Percentiles rank a stretch among this genome's conserved stretches.
These are phyloP conservation scores for Pyrus bretschneideri DNA, from an alignment of 306 rosid species.

Conservation along the genomic window DNA sequence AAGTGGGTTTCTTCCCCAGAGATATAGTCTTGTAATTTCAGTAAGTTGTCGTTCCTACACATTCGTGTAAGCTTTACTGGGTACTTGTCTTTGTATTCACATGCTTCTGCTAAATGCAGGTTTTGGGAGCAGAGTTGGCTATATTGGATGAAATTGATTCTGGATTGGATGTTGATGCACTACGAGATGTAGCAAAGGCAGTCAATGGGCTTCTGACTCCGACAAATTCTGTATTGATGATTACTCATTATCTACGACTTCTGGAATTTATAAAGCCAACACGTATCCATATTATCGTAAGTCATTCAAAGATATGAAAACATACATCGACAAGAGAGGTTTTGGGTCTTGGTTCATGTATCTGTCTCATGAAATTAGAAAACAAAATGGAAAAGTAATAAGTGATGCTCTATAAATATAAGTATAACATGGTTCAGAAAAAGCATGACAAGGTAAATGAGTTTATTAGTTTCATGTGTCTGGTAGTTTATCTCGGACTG, in stretches of 20 bases:
- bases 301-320: conserved; percentile 17
- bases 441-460: neutral
- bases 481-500: neutral
- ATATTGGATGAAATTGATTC: conserved; percentile 95
- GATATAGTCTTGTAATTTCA: neutral
- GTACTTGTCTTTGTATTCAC: neutral
- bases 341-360: neutral
- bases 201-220: conserved; percentile 67
- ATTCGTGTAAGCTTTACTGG: neutral
- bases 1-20: neutral
- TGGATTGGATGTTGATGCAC: conserved; percentile 95
- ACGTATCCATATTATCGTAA: conserved; percentile 79
- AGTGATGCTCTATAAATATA: neutral
- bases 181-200: conserved; percentile 85
- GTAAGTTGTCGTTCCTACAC: neutral
- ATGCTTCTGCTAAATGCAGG: conserved; percentile 31
- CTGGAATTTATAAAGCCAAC: conserved; percentile 73
- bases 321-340: neutral
- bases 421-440: neutral
- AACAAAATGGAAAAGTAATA: neutral
- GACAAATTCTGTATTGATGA: conserved; percentile 65
- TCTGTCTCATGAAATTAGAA: neutral
- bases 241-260: conserved; percentile 82
- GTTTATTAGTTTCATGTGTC: neutral
- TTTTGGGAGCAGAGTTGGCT: conserved; percentile 93